These are phyloP conservation scores for Mycocalia duriaeana DNA, from an alignment of 1,284 basidiomycete genomes.

Conservation along the genomic window DNA sequence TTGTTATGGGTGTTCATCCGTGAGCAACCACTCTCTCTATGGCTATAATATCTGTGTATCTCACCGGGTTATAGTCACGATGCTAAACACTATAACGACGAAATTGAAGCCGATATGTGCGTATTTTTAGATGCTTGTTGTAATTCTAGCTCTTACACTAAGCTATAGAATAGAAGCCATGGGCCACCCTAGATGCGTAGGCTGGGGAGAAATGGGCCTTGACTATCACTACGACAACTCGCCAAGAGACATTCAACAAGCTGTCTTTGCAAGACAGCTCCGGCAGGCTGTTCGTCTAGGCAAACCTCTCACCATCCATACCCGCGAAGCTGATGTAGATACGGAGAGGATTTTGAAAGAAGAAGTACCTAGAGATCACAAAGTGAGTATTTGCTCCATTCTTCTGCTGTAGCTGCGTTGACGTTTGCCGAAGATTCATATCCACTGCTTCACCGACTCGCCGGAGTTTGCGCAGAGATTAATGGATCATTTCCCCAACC, in stretches of 20 bases:
- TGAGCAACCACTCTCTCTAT: constrained; percentile 29
- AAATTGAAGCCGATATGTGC: constrained; percentile 64
- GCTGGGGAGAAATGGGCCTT: constrained; percentile 82
- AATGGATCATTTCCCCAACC: constrained; percentile 72
- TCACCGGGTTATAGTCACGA: constrained; percentile 52
- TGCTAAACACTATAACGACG: constrained; percentile 62
- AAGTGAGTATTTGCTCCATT: constrained; percentile 30
- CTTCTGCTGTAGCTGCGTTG: no score
- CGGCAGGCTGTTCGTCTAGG: constrained; percentile 57
- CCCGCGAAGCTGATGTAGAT: constrained; percentile 76
- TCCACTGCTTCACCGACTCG: constrained; percentile 80
- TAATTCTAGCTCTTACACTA: constrained; percentile 1
- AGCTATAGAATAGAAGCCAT: constrained; percentile 66
- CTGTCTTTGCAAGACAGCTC: constrained; percentile 64
- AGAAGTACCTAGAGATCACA: constrained; percentile 64
- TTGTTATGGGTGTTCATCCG: constrained; percentile 78
- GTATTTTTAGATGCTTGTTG: constrained; percentile 19
- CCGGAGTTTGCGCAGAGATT: constrained; percentile 66
- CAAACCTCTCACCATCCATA: constrained; percentile 77
- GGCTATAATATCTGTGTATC: no score
- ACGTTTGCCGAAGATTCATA: constrained; percentile 51
- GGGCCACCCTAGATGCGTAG: constrained; percentile 73
- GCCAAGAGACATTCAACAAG: constrained; percentile 60
- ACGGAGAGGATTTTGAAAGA: constrained; percentile 71
- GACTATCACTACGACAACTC: constrained; percentile 82